Base-by-base conservation (phyloP, 2,329 filamentous ascomycete species). In the Colletotrichum gloeosporioides region DNA sequence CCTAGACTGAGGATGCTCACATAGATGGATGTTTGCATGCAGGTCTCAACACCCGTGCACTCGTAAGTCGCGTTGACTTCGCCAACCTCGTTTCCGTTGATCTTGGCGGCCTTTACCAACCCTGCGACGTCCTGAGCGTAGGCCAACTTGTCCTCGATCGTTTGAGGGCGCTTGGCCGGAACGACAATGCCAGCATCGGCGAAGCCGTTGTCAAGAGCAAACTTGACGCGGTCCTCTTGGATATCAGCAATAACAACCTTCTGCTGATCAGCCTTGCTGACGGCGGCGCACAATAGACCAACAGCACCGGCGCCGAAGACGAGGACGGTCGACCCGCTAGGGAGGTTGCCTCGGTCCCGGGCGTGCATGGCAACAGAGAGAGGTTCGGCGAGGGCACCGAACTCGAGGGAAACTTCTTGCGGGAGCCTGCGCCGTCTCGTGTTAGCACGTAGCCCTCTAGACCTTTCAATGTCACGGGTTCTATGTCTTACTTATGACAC, bases 21-120 rank as follows among this genome's bases (percentile, higher is more conserved):
- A 80, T 94, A 96, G 71, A 96, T 95, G 6, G 93, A 90, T 8
- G 92, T 91, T 82, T 96, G 94, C 79, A 95, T 88, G 80, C 94
- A 96, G 0, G 92, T 91, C 81, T 95, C 94, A 27, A 95, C 94
- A 10, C 95, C 95, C 0, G 95, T 96, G 82, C 94, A 96, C 85
- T 96, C 94, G 80, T 94, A 95, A 4, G 94, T 93, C 2, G 91
- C 90, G 67, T 92, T 90, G 0, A 94, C 90, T 81, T 95, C 92
- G 0, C 87, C 91, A 76, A 94, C 88, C 15, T 89, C 87, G 78
- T 86, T 81, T 10, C 86, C 87, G 1, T 81, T 80, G 3, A 86
- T 82, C 39, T 79, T 77, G 1, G 84, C 83, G 36, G 79, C 79
- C 79, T 85, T 86, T 67, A 89, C 84, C 74, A 84, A 80, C 69